Percentiles rank a stretch among this genome's conserved stretches.
Evolutionary conservation across 192 early-diverging fungal species (phyloP).

Genomic region (Coemansia sp.): DNA sequence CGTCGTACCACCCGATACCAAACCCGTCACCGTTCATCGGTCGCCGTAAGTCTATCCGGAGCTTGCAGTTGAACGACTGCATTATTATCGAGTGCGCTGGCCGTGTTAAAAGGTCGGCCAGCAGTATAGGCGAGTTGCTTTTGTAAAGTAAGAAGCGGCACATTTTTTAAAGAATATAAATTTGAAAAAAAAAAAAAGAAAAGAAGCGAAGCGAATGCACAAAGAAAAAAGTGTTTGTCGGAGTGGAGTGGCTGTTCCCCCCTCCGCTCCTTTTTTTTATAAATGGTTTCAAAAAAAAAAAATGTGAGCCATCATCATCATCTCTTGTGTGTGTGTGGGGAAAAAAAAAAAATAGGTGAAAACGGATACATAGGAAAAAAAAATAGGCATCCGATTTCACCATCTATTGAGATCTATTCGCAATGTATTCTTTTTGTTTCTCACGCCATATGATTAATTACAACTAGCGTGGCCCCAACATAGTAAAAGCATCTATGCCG

Average conservation of each 20-base stretch:
- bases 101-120: slow-evolving; percentile 72
- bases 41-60: slow-evolving; percentile 64
- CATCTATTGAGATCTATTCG: background rate
- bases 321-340: background rate
- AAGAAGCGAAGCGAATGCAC: background rate
- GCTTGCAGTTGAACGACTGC: slow-evolving; percentile 75
- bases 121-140: slow-evolving; percentile 71
- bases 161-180: slow-evolving; percentile 33
- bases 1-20: slow-evolving; percentile 75
- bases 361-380: background rate
- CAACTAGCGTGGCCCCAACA: slow-evolving; percentile 7
- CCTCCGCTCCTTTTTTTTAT: background rate
- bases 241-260: background rate
- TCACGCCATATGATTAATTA: background rate
- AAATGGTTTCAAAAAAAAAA: background rate
- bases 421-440: background rate
- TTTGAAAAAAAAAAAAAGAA: background rate
- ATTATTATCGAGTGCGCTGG: slow-evolving; percentile 80
- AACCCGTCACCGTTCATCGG: slow-evolving; percentile 82
- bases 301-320: background rate
- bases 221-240: background rate
- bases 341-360: slow-evolving; percentile 8
- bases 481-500: slow-evolving; percentile 35
- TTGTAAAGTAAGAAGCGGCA: slow-evolving; percentile 79
- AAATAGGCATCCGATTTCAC: background rate